These are phyloP conservation scores for Podaxis sp. DNA, from an alignment of 768 basidiomycete species.

Conservation along the genomic window DNA sequence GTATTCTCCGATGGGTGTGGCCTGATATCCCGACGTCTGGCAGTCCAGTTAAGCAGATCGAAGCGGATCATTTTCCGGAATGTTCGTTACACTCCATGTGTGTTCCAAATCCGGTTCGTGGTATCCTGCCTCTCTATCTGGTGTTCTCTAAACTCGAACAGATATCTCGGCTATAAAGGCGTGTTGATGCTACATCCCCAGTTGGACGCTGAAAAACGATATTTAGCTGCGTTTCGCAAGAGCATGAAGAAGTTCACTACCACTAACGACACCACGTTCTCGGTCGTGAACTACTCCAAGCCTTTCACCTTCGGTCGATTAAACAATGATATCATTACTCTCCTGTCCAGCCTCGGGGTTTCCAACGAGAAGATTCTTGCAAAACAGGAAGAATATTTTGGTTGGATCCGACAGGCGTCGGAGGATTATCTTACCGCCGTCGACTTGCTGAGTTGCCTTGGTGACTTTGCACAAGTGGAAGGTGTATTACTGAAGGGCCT, in stretches of 20 bases:
- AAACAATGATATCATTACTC: conserved; percentile 67
- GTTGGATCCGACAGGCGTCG: conserved; percentile 52
- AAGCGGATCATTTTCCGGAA: conserved; percentile 55
- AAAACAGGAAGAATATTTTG: conserved; percentile 56
- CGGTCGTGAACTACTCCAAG: conserved; percentile 59
- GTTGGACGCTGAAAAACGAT: conserved; percentile 42
- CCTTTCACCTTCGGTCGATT: conserved; percentile 63
- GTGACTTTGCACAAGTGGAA: conserved; percentile 46
- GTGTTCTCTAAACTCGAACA: conserved; percentile 16
- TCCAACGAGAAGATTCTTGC: conserved; percentile 45
- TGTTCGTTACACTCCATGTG: conserved; percentile 52
- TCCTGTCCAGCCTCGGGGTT: conserved; percentile 60
- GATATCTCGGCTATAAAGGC: conserved; percentile 70
- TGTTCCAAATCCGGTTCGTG: conserved; percentile 58
- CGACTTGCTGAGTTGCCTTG: conserved; percentile 51
- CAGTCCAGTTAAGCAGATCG: conserved; percentile 44
- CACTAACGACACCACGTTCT: conserved; percentile 54
- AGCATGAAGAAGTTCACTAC: conserved; percentile 71
- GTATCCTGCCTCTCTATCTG: neutral
- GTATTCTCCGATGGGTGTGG: conserved; percentile 69
- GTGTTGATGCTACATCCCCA: conserved; percentile 63
- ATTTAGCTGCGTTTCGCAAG: conserved; percentile 53
- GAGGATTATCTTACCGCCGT: conserved; percentile 43
- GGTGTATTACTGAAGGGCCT: conserved; percentile 51
- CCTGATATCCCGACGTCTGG: conserved; percentile 50